Base-by-base conservation (phyloP, 495 filamentous ascomycete genomes). In the Penicillium ucsense region DNA sequence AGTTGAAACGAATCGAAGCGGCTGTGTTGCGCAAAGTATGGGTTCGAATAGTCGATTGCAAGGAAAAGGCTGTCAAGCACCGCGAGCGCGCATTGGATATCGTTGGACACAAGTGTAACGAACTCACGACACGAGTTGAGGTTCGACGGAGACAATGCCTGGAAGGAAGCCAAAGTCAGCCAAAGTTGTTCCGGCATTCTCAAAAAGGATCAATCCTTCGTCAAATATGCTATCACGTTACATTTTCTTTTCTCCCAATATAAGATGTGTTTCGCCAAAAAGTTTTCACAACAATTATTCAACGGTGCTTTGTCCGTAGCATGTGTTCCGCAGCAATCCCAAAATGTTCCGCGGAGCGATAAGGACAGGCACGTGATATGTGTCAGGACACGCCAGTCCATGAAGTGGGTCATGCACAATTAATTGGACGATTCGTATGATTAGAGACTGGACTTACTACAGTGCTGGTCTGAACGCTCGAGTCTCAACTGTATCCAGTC, bases 61-160 rank as follows among this genome's bases (percentile, higher is more conserved):
- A 20, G 20, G 1, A 2, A 20, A 20, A 20, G 2, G 20, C 20
- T 20, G 20, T 20, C 20, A 20, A 20, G 41, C 42, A 48, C 53
- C 35, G 43, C 40, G 41, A 51, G 9, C 40, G 53, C 8, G 36
- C 35, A 9, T 45, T 12, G 7, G 42, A 40, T 5, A 33, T 20
- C 29, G 27, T 33, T 31, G 33, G 29, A 3, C 32, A 47, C 9
- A 51, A 46, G 27, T 34, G 8, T 28, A 48, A 46, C 4, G 42
- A 20, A 2, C 32, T 33, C 29, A 77, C 65, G 31, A 81, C 75
- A 47, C 81, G 73, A 40, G 77, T 64, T 54, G 77, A 75, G 41
- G 73, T 73, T 53, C 76, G 75, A 47, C 79, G 77, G 52, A 74
- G 53, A 45, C 47, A 65, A 50, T 73, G 55, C 72, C 72, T 75